These are phyloP conservation scores for Ophiostoma montium DNA, from an alignment of 2,329 filamentous ascomycete genomes.

Conservation along the genomic window DNA sequence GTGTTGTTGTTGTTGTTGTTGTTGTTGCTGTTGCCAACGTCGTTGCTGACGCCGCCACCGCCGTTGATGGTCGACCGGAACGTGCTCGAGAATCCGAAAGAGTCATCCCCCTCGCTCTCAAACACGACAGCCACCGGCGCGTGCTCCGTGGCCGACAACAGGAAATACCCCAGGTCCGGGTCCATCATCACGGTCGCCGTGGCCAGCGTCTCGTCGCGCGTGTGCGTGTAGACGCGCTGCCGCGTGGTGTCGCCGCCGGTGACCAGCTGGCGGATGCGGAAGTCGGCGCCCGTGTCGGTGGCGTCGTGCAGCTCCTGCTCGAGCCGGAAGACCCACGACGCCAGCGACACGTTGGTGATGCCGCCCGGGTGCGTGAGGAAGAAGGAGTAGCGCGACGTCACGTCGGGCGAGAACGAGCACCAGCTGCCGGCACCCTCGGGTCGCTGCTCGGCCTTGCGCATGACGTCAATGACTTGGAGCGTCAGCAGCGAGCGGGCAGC, in stretches of 20 bases:
- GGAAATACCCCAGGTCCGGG: slow-evolving; percentile 49
- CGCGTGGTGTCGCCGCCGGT: slow-evolving; percentile 41
- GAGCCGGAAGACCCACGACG: slow-evolving; percentile 49
- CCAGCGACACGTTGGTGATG: slow-evolving; percentile 45
- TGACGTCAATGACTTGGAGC: slow-evolving; percentile 49
- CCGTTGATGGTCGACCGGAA: slow-evolving; percentile 13
- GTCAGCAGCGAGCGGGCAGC: slow-evolving; percentile 38
- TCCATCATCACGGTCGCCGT: slow-evolving; percentile 41
- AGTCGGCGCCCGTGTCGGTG: slow-evolving; percentile 43
- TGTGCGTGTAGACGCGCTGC: slow-evolving; percentile 43
- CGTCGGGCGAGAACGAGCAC: slow-evolving; percentile 49
- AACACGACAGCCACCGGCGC: slow-evolving; percentile 46
- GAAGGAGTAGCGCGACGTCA: slow-evolving; percentile 47
- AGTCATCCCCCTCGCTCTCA: slow-evolving; percentile 24
- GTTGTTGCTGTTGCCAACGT: too few species aligned
- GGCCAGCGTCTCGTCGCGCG: slow-evolving; percentile 34
- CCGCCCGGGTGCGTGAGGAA: slow-evolving; percentile 47
- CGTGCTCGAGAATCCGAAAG: slow-evolving; percentile 26
- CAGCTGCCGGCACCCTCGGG: slow-evolving; percentile 32
- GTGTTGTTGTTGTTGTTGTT: not conserved
- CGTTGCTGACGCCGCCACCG: not conserved
- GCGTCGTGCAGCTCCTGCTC: slow-evolving; percentile 45
- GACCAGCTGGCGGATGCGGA: slow-evolving; percentile 45
- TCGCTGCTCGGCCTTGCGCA: slow-evolving; percentile 38
- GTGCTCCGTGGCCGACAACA: slow-evolving; percentile 44